Evolutionary conservation across 2,329 filamentous ascomycete species (phyloP).

Genomic region (Phaeosphaeriaceae sp.): DNA sequence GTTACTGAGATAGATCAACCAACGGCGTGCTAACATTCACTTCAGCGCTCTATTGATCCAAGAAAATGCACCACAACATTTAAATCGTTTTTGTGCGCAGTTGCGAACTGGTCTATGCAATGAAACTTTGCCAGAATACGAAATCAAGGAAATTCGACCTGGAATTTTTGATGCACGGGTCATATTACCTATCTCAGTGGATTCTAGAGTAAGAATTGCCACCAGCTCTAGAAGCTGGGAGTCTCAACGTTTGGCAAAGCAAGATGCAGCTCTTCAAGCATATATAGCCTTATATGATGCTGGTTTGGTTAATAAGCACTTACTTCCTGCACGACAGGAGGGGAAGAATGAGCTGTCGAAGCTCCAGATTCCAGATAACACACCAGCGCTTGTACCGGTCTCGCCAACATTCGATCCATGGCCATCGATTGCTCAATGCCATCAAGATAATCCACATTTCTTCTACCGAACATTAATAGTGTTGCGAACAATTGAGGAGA

Average conservation of each 20-base stretch:
- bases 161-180: slow-evolving; percentile 63
- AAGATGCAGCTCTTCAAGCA: slow-evolving; percentile 83
- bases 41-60: slow-evolving; percentile 71
- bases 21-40: not conserved
- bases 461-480: slow-evolving; percentile 31
- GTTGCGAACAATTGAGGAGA: slow-evolving; percentile 14
- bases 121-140: slow-evolving; percentile 72
- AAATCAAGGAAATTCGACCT: slow-evolving; percentile 53
- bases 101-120: slow-evolving; percentile 65
- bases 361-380: slow-evolving; percentile 32
- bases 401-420: slow-evolving; percentile 41
- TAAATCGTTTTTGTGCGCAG: slow-evolving; percentile 79
- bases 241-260: slow-evolving; percentile 73
- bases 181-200: slow-evolving; percentile 72
- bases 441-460: slow-evolving; percentile 12
- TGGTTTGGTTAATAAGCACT: slow-evolving; percentile 76
- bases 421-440: slow-evolving; percentile 21
- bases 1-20: too few relatives aligned
- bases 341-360: slow-evolving; percentile 23
- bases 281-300: slow-evolving; percentile 73
- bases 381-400: slow-evolving; percentile 33
- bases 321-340: slow-evolving; percentile 66
- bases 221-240: slow-evolving; percentile 65
- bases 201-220: slow-evolving; percentile 64
- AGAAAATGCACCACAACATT: slow-evolving; percentile 74